These are phyloP conservation scores for Rhodotorula sp. DNA, from an alignment of 1,284 basidiomycete genomes.

Conservation along the genomic window DNA sequence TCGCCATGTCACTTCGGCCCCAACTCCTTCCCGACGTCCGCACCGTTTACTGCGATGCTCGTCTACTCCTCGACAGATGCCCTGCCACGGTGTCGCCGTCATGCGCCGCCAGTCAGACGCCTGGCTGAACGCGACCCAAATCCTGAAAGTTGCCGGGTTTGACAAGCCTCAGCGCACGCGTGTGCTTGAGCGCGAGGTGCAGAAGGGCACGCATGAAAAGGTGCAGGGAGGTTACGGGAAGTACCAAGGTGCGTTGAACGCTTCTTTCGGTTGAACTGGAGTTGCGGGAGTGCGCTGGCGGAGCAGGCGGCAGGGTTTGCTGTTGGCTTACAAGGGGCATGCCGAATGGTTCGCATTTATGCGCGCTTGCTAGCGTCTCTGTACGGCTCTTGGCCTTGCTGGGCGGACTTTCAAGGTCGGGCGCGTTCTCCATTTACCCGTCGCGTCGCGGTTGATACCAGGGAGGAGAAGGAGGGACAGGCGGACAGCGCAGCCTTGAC, in stretches of 20 bases:
- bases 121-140: slow-evolving; percentile 99
- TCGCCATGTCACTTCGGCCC: not conserved
- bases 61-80: slow-evolving; percentile 40
- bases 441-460: not conserved
- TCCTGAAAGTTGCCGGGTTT: slow-evolving; percentile 97
- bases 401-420: not conserved
- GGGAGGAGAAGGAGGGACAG: not conserved
- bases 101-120: slow-evolving; percentile 94
- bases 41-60: too few species aligned
- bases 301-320: too few species aligned
- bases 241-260: slow-evolving; percentile 77
- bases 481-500: not conserved
- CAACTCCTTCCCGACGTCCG: not conserved
- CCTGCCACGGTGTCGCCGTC: slow-evolving; percentile 86
- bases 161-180: slow-evolving; percentile 98
- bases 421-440: not conserved
- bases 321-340: too few species aligned
- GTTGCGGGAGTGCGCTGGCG: not conserved
- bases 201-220: slow-evolving; percentile 98
- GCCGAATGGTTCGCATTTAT: too few species aligned
- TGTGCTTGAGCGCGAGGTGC: slow-evolving; percentile 94
- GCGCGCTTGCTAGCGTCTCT: too few species aligned
- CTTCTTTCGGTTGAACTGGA: not conserved
- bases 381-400: too few species aligned
- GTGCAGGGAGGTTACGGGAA: slow-evolving; percentile 99